Percentiles rank a stretch among this genome's conserved stretches.
Conservation (phyloP, 495 filamentous ascomycete species). For the Bombardia bombarda region DNA sequence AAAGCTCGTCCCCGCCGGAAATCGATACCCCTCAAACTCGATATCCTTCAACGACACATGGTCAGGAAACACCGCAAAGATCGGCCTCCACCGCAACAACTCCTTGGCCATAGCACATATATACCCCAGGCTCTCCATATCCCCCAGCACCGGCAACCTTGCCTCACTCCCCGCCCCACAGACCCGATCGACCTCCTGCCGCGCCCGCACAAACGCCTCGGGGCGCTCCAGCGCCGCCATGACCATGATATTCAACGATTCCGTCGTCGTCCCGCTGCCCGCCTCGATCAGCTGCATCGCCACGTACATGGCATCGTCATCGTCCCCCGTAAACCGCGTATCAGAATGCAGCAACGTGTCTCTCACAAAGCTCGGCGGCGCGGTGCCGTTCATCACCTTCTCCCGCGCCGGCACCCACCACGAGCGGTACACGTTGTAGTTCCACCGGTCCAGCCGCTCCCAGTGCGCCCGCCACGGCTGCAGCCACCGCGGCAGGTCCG, state of each 20-base stretch:
- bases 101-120: slow-evolving; percentile 44
- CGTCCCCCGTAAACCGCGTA: slow-evolving; percentile 27
- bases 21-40: slow-evolving; percentile 41
- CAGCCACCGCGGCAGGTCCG: slow-evolving; percentile 26
- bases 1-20: slow-evolving; percentile 36
- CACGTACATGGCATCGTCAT: slow-evolving; percentile 40
- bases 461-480: slow-evolving; percentile 34
- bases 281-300: slow-evolving; percentile 32
- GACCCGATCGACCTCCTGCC: slow-evolving; percentile 31
- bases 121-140: slow-evolving; percentile 42
- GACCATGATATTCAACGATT: slow-evolving; percentile 30
- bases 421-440: slow-evolving; percentile 24
- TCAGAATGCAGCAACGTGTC: slow-evolving; percentile 30
- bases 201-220: slow-evolving; percentile 17
- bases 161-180: slow-evolving; percentile 19
- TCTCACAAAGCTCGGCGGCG: slow-evolving; percentile 17
- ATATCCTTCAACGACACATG: slow-evolving; percentile 34
- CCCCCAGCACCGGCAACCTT: slow-evolving; percentile 35
- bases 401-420: slow-evolving; percentile 30
- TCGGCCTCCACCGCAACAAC: slow-evolving; percentile 48
- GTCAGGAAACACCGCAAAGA: slow-evolving; percentile 19
- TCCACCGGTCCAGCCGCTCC: slow-evolving; percentile 20
- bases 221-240: slow-evolving; percentile 29
- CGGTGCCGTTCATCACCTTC: slow-evolving; percentile 15
- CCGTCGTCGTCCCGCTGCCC: slow-evolving; percentile 38